Evolutionary conservation across 2,329 filamentous ascomycete genomes (phyloP), one percentile per base, ranked within the genome.

Genomic region (Immersiporthe knoxdaviesiana): DNA sequence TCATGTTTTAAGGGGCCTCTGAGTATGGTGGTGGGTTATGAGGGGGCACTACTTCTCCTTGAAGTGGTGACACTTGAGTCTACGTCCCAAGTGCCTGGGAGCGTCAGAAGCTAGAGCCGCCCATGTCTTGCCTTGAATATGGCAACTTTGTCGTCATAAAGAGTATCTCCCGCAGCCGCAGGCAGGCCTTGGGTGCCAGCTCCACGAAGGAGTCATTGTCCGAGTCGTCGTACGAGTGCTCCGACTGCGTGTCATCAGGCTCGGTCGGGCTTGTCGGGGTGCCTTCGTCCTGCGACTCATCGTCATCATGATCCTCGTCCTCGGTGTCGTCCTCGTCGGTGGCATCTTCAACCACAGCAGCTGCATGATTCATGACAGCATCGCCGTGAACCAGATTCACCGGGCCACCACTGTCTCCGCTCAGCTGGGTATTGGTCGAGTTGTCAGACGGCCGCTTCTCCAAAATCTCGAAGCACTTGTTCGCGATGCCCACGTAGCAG

Each of bases 91-190:
- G 27, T 56, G 8, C 27, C n/a, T 30, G 24, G 52, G 52, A 21
- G 52, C 52, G 12, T 56, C 24, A 56, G 21, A 60, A 60, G 16
- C 39, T 75, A 85, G 68, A 84, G 75, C 74, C 77, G 78, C 24
- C 86, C 89, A 79, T 92, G 90, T 70, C 92, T 86, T 41, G 91
- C 91, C 78, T 91, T 92, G 81, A 95, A 95, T 69, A 95, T 90
- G 37, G 91, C 89, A 66, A 93, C 88, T 79, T 93, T 92, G 77
- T 95, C 92, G 77, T 95, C 92, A 75, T 93, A 94, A 93, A 95
- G 72, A 94, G 79, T 72, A 96, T 95, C 81, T 95, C 92, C 71
- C 91, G 84, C 73, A 95, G 81, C 67, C 88, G 85, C 70, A 94
- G 84, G 74, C 85, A 81, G 39, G 79, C 76, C 65, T 77, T 79